A percentile compares a stretch with the other conserved stretches of the same genome.
Conservation (phyloP, 2,329 filamentous ascomycete species). For the Cladosporium halotolerans region DNA sequence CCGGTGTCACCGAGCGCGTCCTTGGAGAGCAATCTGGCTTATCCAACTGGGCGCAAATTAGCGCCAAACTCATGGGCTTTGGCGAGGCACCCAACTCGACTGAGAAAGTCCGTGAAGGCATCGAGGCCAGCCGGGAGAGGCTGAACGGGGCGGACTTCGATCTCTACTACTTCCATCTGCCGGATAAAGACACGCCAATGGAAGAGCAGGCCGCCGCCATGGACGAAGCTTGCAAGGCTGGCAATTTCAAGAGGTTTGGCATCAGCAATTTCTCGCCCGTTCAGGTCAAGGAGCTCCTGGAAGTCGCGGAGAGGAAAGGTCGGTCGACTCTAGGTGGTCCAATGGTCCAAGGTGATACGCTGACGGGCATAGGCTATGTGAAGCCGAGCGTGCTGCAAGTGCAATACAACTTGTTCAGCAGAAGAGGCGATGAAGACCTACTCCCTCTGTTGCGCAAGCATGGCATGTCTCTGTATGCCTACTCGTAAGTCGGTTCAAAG, state of each 20-base stretch:
- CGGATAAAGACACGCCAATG: constrained; percentile 42
- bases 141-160: constrained; percentile 39
- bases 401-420: constrained; percentile 35
- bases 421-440: constrained; percentile 37
- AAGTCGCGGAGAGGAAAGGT: constrained; percentile 1
- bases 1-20: constrained; percentile 23
- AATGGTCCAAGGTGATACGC: neutral
- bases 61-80: constrained; percentile 20
- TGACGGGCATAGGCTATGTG: neutral
- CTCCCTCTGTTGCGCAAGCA: constrained; percentile 39
- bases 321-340: neutral
- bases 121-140: constrained; percentile 34
- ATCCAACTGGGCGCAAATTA: constrained; percentile 23
- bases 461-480: constrained; percentile 37
- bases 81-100: constrained; percentile 2
- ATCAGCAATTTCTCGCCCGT: constrained; percentile 43
- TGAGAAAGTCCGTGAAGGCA: constrained; percentile 18
- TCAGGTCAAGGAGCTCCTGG: constrained; percentile 38
- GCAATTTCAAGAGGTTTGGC: constrained; percentile 41
- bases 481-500: constrained; percentile 11
- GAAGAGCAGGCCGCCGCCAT: constrained; percentile 44
- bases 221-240: constrained; percentile 41
- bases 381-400: constrained; percentile 44
- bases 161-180: constrained; percentile 47
- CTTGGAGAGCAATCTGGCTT: constrained; percentile 15